Percentiles rank a stretch among this genome's conserved stretches.
Conservation (phyloP, 2,329 filamentous ascomycete species). For the Phaeophleospora eucalypticola region DNA sequence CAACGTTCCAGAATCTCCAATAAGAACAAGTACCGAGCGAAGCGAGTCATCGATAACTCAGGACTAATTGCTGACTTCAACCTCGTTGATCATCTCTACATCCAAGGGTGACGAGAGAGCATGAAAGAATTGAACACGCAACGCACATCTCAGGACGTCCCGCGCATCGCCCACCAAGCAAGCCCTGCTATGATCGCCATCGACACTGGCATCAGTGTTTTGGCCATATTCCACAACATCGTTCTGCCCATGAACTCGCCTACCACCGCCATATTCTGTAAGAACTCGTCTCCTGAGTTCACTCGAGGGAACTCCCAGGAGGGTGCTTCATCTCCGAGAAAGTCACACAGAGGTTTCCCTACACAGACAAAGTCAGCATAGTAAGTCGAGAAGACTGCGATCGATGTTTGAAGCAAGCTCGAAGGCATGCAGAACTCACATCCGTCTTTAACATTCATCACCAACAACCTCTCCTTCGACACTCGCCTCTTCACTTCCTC, state of each 20-base stretch:
- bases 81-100: no score
- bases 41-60: no score
- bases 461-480: slow-evolving; percentile 10
- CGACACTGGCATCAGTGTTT: neutral
- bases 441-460: slow-evolving; percentile 15
- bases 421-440: slow-evolving; percentile 4
- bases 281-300: slow-evolving; percentile 9
- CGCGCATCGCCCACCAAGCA: neutral
- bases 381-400: no score
- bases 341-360: slow-evolving; percentile 10
- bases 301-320: slow-evolving; percentile 8
- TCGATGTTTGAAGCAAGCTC: neutral
- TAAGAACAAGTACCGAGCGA: no score
- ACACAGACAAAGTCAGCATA: no score
- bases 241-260: neutral
- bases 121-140: no score
- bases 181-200: neutral
- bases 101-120: no score
- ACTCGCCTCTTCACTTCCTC: slow-evolving; percentile 10
- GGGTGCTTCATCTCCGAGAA: slow-evolving; percentile 4
- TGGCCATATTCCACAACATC: slow-evolving; percentile 6
- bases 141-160: no score
- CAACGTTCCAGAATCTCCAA: no score
- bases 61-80: no score
- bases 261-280: neutral